A percentile compares a stretch with the other conserved stretches of the same genome.
Evolutionary conservation across 176 grass and related monocot species (phyloP).

Genomic region (Sorghum bicolor): Sorghum_bicolor_NCBIv3 NC_012870.2:77047001-77047500

Average conservation of each 20-base stretch:
- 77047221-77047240: neutral
- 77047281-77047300: too few species aligned
- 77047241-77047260: neutral
- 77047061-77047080: neutral
- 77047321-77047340: too few species aligned
- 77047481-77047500: neutral
- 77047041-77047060: neutral
- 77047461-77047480: neutral
- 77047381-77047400: neutral
- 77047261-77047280: neutral
- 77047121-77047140: neutral
- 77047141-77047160: too few species aligned
- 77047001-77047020: neutral
- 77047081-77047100: neutral
- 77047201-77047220: neutral
- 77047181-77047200: too few species aligned
- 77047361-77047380: neutral
- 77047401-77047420: neutral
- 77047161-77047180: too few species aligned
- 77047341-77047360: too few species aligned
- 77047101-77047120: neutral
- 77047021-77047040: neutral
- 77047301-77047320: too few species aligned
- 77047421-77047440: neutral
- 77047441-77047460: neutral